These are phyloP conservation scores for Sporisorium reilianum DNA, from an alignment of 1,284 basidiomycete species.

Conservation along the genomic window DNA sequence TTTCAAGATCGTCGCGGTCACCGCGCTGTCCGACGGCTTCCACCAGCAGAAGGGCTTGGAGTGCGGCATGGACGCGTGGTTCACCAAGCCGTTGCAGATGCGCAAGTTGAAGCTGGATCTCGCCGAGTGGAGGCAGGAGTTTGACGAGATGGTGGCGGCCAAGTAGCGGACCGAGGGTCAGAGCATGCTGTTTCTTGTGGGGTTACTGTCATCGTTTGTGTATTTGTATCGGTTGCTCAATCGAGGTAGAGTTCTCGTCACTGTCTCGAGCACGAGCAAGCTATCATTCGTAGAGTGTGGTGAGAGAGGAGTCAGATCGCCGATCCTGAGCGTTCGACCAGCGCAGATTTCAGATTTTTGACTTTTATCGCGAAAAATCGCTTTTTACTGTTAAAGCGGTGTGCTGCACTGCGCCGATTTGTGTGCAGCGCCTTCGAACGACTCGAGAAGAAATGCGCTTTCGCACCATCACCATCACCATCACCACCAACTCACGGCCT, in stretches of 20 bases:
- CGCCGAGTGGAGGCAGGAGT: conserved; percentile 37
- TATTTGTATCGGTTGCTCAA: no score
- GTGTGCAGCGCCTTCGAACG: neutral
- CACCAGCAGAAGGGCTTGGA: conserved; percentile 45
- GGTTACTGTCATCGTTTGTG: no score
- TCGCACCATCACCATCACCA: conserved; percentile 11
- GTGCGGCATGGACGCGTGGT: conserved; percentile 56
- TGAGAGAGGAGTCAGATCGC: neutral
- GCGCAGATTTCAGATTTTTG: neutral
- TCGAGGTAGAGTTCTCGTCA: no score
- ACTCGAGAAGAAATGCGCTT: neutral
- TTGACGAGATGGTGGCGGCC: conserved; percentile 18
- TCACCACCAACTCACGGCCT: neutral
- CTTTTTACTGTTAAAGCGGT: neutral
- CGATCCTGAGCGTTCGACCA: neutral
- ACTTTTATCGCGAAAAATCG: neutral
- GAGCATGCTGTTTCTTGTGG: no score
- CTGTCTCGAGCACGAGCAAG: no score
- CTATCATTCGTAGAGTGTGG: no score
- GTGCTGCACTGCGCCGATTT: neutral
- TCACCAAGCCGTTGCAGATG: conserved; percentile 50
- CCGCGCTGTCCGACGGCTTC: conserved; percentile 38
- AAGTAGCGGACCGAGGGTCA: no score
- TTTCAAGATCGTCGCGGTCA: conserved; percentile 54
- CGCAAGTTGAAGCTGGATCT: conserved; percentile 29